Conservation (phyloP, 1,284 basidiomycete genomes). For the Rhodotorula sp. region DNA sequence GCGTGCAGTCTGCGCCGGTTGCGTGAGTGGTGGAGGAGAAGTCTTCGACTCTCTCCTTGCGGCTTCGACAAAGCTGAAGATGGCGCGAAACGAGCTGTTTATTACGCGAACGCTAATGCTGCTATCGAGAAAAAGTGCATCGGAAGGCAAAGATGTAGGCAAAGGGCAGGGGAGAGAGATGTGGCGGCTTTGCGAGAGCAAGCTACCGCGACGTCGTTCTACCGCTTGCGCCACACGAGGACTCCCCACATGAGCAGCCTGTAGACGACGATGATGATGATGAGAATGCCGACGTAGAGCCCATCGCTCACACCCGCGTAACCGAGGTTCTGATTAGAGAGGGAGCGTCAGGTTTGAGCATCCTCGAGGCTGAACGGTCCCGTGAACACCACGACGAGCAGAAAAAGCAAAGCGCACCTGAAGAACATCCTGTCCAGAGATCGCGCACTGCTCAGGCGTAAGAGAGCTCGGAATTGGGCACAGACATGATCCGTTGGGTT, state of each 20-base stretch:
- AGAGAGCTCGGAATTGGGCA: constrained; percentile 48
- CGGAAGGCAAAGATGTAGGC: too few species aligned
- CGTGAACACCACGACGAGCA: neutral
- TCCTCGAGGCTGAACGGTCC: neutral
- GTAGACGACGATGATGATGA: constrained; percentile 49
- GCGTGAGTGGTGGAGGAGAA: too few species aligned
- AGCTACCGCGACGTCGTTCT: neutral
- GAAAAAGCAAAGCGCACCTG: constrained; percentile 24
- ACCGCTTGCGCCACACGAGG: constrained; percentile 34
- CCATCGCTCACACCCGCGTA: constrained; percentile 41
- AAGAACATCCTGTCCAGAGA: constrained; percentile 49
- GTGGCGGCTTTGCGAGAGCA: neutral
- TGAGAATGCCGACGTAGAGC: constrained; percentile 47
- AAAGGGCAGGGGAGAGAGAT: too few species aligned
- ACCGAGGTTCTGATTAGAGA: constrained; percentile 35
- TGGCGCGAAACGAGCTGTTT: too few species aligned
- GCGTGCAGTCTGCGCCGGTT: too few species aligned
- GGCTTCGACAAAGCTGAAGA: too few species aligned
- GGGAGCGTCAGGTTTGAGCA: neutral
- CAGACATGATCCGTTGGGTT: constrained; percentile 42
- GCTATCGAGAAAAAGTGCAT: too few species aligned
- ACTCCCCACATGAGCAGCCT: constrained; percentile 46
- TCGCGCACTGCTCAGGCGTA: constrained; percentile 42
- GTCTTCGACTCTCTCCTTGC: too few species aligned
- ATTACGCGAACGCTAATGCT: too few species aligned